Evolutionary conservation across 2,329 filamentous ascomycete species (phyloP).

Genomic region (Penicillium psychrosexuale): DNA sequence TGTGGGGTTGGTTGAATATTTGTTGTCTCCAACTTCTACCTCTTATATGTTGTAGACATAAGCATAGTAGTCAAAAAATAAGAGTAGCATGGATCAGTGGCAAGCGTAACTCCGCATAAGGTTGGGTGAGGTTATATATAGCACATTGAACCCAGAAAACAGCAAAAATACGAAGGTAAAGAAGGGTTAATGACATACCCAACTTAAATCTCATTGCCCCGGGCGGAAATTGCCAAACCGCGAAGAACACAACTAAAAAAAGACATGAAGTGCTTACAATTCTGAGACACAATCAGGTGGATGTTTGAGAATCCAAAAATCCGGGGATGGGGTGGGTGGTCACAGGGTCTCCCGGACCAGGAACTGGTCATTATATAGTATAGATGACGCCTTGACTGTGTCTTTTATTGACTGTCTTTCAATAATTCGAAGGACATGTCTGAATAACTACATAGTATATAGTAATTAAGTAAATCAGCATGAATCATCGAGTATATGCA

Average conservation of each 20-base stretch:
- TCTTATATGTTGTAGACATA: too few relatives aligned
- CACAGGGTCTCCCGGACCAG: background rate
- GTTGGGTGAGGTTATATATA: background rate
- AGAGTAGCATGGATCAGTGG: too few relatives aligned
- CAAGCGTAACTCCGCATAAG: too few relatives aligned
- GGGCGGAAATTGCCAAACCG: background rate
- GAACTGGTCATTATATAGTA: background rate
- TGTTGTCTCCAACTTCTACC: background rate
- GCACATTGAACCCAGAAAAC: background rate
- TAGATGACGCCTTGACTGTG: too few relatives aligned
- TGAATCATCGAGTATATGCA: background rate
- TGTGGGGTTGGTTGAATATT: background rate
- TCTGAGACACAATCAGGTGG: background rate
- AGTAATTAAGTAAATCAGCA: background rate
- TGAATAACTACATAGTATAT: background rate
- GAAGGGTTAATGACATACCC: background rate
- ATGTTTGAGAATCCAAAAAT: background rate
- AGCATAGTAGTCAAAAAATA: background rate
- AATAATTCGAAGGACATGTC: too few relatives aligned
- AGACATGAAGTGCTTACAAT: background rate
- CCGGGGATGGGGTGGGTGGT: background rate
- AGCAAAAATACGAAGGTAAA: background rate
- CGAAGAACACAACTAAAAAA: background rate
- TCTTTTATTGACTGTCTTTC: background rate
- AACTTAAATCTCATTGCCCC: background rate